Conservation (phyloP, 192 early-diverging fungal species). For the Coemansia sp. region DNA sequence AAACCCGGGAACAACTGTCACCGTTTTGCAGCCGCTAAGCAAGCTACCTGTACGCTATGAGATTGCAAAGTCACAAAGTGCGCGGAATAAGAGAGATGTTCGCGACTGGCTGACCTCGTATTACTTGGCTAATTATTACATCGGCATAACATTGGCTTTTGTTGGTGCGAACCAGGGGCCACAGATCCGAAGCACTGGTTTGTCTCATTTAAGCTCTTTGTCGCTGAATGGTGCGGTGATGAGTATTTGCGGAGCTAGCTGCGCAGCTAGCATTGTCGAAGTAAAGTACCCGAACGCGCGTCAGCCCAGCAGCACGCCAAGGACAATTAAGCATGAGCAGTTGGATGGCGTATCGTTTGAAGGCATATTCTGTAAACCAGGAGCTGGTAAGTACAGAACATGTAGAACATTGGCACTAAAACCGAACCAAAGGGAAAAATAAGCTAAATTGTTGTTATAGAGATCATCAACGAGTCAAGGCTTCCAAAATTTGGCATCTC, state of each 20-base stretch:
- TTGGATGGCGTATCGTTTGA: constrained; percentile 23
- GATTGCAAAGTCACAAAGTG: constrained; percentile 24
- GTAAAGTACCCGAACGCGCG: not conserved
- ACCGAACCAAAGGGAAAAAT: not conserved
- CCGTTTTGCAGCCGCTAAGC: constrained; percentile 34
- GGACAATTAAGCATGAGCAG: not conserved
- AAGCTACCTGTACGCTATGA: constrained; percentile 39
- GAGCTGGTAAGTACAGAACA: not conserved
- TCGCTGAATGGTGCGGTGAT: constrained; percentile 16
- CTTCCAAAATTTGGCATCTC: constrained; percentile 11
- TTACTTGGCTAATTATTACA: constrained; percentile 30
- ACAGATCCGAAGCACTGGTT: not conserved
- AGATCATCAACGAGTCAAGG: not conserved
- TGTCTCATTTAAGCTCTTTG: not conserved
- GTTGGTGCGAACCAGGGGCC: not conserved
- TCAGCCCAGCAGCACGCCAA: not conserved
- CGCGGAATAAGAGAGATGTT: constrained; percentile 22
- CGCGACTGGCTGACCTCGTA: constrained; percentile 25
- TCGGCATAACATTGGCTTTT: constrained; percentile 12
- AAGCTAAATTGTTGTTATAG: not conserved
- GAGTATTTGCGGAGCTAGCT: constrained; percentile 13
- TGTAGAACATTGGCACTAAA: not conserved
- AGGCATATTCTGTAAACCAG: constrained; percentile 17
- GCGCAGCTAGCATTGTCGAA: not conserved
- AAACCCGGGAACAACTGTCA: constrained; percentile 30